Conservation (phyloP, 805 yeast genomes). For the Wilhelminamyces savonicus region DNA sequence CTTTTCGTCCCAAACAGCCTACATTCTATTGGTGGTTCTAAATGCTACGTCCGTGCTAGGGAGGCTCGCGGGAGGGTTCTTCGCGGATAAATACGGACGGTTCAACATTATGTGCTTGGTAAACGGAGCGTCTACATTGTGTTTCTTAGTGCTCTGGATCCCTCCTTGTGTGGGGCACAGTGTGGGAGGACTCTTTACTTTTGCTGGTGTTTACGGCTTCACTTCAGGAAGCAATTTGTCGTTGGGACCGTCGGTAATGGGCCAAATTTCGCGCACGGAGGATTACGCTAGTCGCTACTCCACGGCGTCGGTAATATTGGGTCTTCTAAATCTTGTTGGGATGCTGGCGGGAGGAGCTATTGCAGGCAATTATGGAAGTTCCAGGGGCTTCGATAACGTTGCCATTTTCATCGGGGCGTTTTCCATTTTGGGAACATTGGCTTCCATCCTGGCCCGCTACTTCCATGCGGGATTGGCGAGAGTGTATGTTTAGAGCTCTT, state of each 20-base stretch:
- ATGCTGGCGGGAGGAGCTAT: constrained; percentile 1
- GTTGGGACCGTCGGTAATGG: constrained; percentile 16
- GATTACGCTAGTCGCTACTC: constrained; percentile 10
- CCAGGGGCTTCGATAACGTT: constrained; percentile 1
- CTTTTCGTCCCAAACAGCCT: constrained; percentile 10
- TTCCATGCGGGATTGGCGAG: no score
- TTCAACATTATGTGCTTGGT: no score
- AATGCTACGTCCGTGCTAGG: constrained; percentile 22
- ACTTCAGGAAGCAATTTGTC: constrained; percentile 18
- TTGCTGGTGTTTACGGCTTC: constrained; percentile 21
- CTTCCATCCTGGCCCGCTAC: background rate
- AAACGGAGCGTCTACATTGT: no score
- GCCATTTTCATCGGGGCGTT: background rate
- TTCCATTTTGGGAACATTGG: background rate
- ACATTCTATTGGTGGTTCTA: constrained; percentile 16
- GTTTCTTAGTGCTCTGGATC: constrained; percentile 17
- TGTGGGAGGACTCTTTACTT: constrained; percentile 15
- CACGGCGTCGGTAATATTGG: constrained; percentile 1
- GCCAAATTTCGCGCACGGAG: constrained; percentile 21
- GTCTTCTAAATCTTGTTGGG: constrained; percentile 1
- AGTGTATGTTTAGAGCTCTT: no score
- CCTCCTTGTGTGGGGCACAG: constrained; percentile 20
- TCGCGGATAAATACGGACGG: no score
- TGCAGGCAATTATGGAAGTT: background rate
- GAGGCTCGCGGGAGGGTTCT: no score